Evolutionary conservation across 2,329 filamentous ascomycete genomes (phyloP).

Genomic region (Pseudocercospora vitis): DNA sequence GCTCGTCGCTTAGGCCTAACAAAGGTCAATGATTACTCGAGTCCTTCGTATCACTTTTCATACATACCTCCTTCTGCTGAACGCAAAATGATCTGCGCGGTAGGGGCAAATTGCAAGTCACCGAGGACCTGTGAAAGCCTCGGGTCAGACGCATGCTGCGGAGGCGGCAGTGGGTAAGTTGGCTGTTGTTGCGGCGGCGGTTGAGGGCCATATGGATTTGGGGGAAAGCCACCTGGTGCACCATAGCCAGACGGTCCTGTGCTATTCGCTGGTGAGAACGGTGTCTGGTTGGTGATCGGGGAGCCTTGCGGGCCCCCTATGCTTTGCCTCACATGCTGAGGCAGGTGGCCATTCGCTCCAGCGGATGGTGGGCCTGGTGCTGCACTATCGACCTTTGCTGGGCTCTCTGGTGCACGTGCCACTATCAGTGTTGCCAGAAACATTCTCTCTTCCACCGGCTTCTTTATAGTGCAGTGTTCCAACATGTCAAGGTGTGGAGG

Average conservation of each 20-base stretch:
- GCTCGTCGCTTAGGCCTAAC: slow-evolving; percentile 45
- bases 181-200: slow-evolving; percentile 37
- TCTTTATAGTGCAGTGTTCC: slow-evolving; percentile 77
- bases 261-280: slow-evolving; percentile 43
- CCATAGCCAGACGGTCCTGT: slow-evolving; percentile 25
- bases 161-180: slow-evolving; percentile 31
- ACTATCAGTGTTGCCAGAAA: slow-evolving; percentile 85
- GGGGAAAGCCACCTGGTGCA: slow-evolving; percentile 35
- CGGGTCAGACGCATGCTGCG: slow-evolving; percentile 34
- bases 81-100: slow-evolving; percentile 43
- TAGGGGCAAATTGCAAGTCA: slow-evolving; percentile 43
- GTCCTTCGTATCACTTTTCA: not conserved
- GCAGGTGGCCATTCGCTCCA: slow-evolving; percentile 26
- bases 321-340: slow-evolving; percentile 27
- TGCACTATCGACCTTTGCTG: slow-evolving; percentile 29
- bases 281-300: slow-evolving; percentile 40
- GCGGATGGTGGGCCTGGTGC: slow-evolving; percentile 32
- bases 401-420: slow-evolving; percentile 55
- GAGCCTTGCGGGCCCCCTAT: slow-evolving; percentile 35
- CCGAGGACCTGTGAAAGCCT: slow-evolving; percentile 40
- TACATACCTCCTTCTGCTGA: slow-evolving; percentile 18
- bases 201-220: slow-evolving; percentile 42
- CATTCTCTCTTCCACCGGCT: slow-evolving; percentile 69
- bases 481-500: slow-evolving; percentile 88
- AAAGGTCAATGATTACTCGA: not conserved